phyloP scores from a whole-genome alignment of 176 grass and related monocot genomes.

The Thalia dealbata region DNA sequence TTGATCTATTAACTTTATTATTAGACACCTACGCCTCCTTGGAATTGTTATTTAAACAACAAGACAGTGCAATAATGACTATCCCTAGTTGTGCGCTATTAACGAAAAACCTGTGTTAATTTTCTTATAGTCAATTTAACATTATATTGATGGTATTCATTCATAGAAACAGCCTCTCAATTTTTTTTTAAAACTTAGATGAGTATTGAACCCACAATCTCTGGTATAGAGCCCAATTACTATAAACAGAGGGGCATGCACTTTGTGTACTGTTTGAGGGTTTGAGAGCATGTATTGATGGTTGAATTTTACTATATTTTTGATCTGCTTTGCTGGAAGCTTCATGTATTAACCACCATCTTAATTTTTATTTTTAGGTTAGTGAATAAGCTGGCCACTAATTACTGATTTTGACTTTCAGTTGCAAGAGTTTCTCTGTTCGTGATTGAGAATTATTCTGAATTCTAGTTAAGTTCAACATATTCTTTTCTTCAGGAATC shows the following conservation, averaged over 20 bases:
- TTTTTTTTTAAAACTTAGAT: too few relatives aligned
- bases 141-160: background rate
- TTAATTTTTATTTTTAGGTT: background rate
- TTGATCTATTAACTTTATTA: background rate
- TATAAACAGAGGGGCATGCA: too few relatives aligned
- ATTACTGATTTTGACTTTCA: background rate
- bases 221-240: too few relatives aligned
- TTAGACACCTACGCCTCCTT: too few relatives aligned
- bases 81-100: background rate
- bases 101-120: background rate
- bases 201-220: too few relatives aligned
- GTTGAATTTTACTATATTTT: background rate
- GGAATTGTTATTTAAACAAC: too few relatives aligned
- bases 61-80: background rate
- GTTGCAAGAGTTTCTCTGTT: background rate
- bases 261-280: too few relatives aligned
- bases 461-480: background rate
- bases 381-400: background rate
- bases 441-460: background rate
- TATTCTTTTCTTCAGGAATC: slow-evolving; percentile 2
- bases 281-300: too few relatives aligned
- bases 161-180: too few relatives aligned
- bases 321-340: background rate
- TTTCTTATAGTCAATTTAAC: background rate
- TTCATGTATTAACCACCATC: background rate